Evolutionary conservation across 192 early-diverging fungal species (phyloP), one percentile per base, ranked within the genome.

Genomic region (Endogone sp.): DNA sequence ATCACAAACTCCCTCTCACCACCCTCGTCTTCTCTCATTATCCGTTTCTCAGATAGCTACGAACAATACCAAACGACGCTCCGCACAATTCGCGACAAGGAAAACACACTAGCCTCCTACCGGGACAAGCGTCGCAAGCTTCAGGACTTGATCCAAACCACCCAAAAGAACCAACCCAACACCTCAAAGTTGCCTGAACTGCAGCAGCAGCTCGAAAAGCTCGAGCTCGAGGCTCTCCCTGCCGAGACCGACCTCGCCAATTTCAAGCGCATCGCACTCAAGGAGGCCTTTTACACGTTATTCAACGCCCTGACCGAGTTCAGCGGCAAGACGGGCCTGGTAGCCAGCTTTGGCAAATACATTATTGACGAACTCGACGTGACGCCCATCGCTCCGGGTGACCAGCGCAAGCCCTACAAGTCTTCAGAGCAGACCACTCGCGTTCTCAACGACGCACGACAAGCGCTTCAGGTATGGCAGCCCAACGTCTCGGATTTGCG

Each of bases 271-370:
- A 66, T 73, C 24, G 71, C 70, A 1, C 59, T 66, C 0, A 66
- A 71, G 25, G 71, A 77, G 30, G 67, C 71, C 4, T 55, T 77
- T 3, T 77, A 77, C 27, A 32, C 67, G n/a, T 58, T 78, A 28
- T 37, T 78, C 11, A 73, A 78, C 32, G 76, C 71, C 8, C 73
- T 78, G 76, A 68, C 70, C 60, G 69, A 73, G 27, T 28, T 78
- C 23, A 68, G 68, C 6, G 58, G 72, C 31, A 78, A 78, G 30
- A 78, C 76, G 9, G 72, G 74, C 57, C 63, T 78, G 13, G 65
- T 78, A 13, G 54, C 76, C 10, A 65, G 65, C n/a, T 73, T 70
- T 67, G 76, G 71, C 27, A 78, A 73, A 64, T 71, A 78, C 29
- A 28, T 73, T 23, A 68, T 66, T 25, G 76, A 78, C 60, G 67